Conservation (phyloP, 768 basidiomycete species). For the Mrakia hoshinonis region DNA sequence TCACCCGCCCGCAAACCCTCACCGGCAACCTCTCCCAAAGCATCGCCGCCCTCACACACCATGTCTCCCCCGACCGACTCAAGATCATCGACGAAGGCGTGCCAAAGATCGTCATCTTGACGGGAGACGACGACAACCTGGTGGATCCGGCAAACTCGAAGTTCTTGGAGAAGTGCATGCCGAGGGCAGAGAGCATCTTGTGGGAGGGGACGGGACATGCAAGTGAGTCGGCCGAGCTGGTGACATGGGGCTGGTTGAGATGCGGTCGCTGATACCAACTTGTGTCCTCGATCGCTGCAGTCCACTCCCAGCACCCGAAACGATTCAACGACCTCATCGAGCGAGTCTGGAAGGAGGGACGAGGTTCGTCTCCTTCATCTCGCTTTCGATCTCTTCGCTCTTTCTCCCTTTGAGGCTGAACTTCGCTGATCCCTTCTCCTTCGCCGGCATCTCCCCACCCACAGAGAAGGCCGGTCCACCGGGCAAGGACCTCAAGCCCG, state of each 20-base stretch:
- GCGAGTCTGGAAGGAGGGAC: constrained; percentile 51
- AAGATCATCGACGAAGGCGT: constrained; percentile 49
- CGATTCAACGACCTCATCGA: constrained; percentile 46
- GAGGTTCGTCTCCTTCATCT: constrained; percentile 12
- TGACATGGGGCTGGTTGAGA: background rate
- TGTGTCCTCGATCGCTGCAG: background rate
- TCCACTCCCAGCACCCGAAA: constrained; percentile 13
- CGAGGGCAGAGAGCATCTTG: constrained; percentile 39
- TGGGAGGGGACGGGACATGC: constrained; percentile 62
- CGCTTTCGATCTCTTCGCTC: background rate
- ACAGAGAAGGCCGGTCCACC: constrained; percentile 13
- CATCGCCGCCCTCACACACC: constrained; percentile 58
- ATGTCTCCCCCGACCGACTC: constrained; percentile 49
- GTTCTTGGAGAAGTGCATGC: background rate
- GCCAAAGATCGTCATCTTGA: constrained; percentile 52
- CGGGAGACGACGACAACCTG: constrained; percentile 57
- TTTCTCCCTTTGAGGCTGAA: too few species aligned
- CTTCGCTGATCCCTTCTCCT: background rate
- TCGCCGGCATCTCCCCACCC: background rate
- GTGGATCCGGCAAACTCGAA: constrained; percentile 46
- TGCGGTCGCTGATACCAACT: background rate
- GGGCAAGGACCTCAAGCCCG: background rate
- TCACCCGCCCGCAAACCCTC: constrained; percentile 54
- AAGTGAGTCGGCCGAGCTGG: background rate
- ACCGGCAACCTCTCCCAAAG: constrained; percentile 64